These are phyloP conservation scores for Coemansia sp. DNA, from an alignment of 192 early-diverging fungal genomes.

Conservation along the genomic window DNA sequence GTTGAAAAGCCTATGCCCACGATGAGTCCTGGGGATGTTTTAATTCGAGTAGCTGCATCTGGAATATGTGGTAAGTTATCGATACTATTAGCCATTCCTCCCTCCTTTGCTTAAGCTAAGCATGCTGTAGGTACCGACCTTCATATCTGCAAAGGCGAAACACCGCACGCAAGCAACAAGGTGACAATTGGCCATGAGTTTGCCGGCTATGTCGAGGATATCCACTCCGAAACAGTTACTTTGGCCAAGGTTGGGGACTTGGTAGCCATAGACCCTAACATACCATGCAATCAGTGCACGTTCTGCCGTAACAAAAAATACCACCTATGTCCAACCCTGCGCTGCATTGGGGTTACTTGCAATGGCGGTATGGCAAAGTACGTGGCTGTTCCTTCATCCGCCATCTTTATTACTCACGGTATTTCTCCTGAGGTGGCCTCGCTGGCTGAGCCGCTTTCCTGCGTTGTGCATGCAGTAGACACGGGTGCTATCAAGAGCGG, in stretches of 20 bases:
- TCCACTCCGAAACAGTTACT: constrained; percentile 34
- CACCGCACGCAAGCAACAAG: constrained; percentile 47
- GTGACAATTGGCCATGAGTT: constrained; percentile 58
- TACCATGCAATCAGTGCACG: constrained; percentile 49
- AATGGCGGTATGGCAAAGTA: constrained; percentile 57
- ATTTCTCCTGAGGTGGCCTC: constrained; percentile 49
- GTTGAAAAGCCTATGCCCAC: constrained; percentile 36
- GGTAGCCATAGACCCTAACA: constrained; percentile 55
- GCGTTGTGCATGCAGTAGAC: constrained; percentile 56
- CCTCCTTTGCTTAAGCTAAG: too few relatives aligned
- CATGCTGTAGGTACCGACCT: constrained; percentile 35
- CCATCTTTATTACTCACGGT: constrained; percentile 29
- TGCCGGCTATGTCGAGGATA: constrained; percentile 48
- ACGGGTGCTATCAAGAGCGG: constrained; percentile 48
- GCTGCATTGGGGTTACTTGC: constrained; percentile 52
- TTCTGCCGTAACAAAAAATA: constrained; percentile 51
- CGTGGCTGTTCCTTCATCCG: constrained; percentile 40
- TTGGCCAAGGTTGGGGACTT: constrained; percentile 35
- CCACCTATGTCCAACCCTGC: constrained; percentile 46
- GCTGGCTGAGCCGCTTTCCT: constrained; percentile 56
- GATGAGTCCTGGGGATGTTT: constrained; percentile 37
- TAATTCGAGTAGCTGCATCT: constrained; percentile 55
- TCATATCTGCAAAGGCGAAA: constrained; percentile 58
- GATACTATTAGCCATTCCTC: too few relatives aligned
- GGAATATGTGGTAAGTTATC: constrained; percentile 48